These are phyloP conservation scores for Populus hybrid DNA, from an alignment of 441 rosid genomes.

Conservation along the genomic window DNA sequence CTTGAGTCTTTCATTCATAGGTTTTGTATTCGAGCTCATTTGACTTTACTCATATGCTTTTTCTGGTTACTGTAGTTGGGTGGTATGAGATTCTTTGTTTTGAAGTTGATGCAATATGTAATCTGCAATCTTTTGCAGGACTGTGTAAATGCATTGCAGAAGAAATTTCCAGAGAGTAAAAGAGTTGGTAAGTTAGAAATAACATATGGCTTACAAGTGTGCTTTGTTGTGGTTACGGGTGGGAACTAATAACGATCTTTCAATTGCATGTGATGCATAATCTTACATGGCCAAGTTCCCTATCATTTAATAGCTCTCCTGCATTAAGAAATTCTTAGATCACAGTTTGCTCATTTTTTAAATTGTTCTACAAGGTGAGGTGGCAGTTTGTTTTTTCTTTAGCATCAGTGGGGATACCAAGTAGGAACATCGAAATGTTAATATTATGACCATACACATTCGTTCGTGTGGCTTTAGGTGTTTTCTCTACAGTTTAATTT, in stretches of 20 bases:
- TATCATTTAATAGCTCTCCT: not conserved
- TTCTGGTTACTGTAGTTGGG: not conserved
- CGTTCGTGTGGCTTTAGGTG: not conserved
- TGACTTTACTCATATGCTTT: not conserved
- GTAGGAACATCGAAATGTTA: not conserved
- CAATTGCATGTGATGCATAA: not conserved
- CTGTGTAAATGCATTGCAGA: constrained; percentile 69
- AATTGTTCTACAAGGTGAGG: not conserved
- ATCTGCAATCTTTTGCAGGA: constrained; percentile 51
- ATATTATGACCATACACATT: not conserved
- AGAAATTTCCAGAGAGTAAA: constrained; percentile 88
- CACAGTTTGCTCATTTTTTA: not conserved
- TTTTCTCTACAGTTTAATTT: not conserved
- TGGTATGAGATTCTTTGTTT: not conserved
- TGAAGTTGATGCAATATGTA: constrained; percentile 9
- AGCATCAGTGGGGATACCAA: not conserved
- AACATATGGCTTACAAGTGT: constrained; percentile 2
- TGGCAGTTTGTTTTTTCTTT: not conserved
- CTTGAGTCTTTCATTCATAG: not conserved
- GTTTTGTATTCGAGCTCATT: not conserved
- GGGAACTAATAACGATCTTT: not conserved
- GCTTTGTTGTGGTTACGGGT: not conserved
- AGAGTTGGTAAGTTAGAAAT: constrained; percentile 78
- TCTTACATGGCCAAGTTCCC: not conserved
- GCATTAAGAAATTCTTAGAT: not conserved